Evolutionary conservation across 108 stramenopile genomes (phyloP).

Genomic region (Cyclostephanos tholiformis): DNA sequence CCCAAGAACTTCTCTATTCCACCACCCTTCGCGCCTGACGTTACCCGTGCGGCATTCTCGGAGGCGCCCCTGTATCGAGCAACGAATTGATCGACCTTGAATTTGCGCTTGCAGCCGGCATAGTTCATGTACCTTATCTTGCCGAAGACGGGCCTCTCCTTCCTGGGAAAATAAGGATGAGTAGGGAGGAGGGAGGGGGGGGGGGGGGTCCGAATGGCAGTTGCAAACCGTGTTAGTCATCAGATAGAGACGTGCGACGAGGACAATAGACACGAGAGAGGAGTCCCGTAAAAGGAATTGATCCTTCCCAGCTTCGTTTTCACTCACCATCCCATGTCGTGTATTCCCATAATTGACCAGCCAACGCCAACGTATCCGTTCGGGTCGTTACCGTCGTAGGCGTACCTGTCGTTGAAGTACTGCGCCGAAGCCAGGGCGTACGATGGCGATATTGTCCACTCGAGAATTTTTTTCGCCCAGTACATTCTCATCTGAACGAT

Average conservation of each 20-base stretch:
- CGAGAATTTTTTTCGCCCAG: conserved; percentile 99
- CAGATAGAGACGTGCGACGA: neutral
- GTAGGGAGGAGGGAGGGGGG: too few relatives aligned
- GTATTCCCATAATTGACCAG: conserved; percentile 97
- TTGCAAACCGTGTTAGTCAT: neutral
- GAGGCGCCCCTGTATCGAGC: conserved; percentile 68
- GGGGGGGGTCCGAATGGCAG: neutral
- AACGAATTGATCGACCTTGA: conserved; percentile 89
- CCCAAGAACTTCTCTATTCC: conserved; percentile 35
- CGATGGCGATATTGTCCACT: conserved; percentile 92
- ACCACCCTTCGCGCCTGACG: neutral
- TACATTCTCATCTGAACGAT: conserved; percentile 90
- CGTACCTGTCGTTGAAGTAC: conserved; percentile 97
- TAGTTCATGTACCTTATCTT: conserved; percentile 99
- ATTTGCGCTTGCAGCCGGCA: conserved; percentile 94
- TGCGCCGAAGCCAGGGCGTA: conserved; percentile 87
- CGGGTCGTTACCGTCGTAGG: conserved; percentile 96
- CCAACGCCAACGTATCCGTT: conserved; percentile 98
- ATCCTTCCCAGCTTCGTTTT: too few relatives aligned
- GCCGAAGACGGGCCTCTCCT: conserved; percentile 91
- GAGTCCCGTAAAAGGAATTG: conserved; percentile 33
- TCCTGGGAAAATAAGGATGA: conserved; percentile 23
- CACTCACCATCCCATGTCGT: conserved; percentile 92
- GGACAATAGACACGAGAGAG: neutral
- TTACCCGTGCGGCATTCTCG: conserved; percentile 63